Base-by-base conservation (phyloP, 1,284 basidiomycete species). In the Fistulina hepatica region DNA sequence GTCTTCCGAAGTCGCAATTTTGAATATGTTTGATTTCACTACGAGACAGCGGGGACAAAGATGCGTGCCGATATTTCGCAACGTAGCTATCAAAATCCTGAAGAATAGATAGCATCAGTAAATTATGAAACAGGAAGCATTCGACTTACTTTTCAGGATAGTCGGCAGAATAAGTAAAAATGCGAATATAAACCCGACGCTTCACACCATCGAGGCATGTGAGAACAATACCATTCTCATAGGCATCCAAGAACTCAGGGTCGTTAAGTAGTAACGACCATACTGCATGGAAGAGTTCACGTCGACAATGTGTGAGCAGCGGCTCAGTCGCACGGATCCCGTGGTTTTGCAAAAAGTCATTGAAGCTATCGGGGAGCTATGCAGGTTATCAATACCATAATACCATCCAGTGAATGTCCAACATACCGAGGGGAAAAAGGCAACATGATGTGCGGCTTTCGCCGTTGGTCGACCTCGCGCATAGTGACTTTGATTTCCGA, bases 401-500 rank as follows among this genome's bases (percentile, higher is more conserved):
- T 12, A 6, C 22, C 11, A 23, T 24, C 3, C 8, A 22, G 7
- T 6, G 6, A 23, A 13, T 28, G 13, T 17, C 6, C n/a, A 4
- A 44, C 48, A 11, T 37, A 52, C 51, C 26, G 36, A 34, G n/a
- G 46, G 44, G 4, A 54, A 28, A 32, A 46, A 52, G 8, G 49
- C 53, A 5, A 52, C 37, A 17, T 51, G 49, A 21, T 50, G 42
- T 7, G 34, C 42, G 3, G 51, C 48, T 10, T 44, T 17, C 2
- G 35, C 28, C 3, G 40, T 36, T 2, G 53, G 54, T 19, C 33
- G 34, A 5, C 33, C 28, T 7, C 54, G 46, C 2, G 34, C 25
- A 21, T 52, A 52, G 39, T 59, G 59, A 4, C 50, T 49, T 22
- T 52, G 47, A 28, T 57, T 58, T 1, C 52, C 56, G 24, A 57